These are phyloP conservation scores for Pyrus hybrid DNA, from an alignment of 331 rosid genomes.

Conservation along the genomic window DNA sequence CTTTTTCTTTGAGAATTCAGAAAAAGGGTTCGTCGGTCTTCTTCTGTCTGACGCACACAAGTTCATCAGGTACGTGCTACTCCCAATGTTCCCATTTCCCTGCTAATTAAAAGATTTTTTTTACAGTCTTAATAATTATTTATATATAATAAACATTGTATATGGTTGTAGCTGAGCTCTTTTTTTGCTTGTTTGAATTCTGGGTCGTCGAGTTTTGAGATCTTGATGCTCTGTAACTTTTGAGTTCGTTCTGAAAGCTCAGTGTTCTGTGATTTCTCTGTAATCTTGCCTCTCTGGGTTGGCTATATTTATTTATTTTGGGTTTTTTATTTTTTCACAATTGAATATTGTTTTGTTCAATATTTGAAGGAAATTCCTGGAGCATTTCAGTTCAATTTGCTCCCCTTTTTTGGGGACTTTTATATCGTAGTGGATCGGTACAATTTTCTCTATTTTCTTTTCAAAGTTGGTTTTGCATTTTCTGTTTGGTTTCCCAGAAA, in stretches of 20 bases:
- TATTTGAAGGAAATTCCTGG: background rate
- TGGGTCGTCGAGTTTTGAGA: background rate
- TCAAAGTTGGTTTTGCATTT: background rate
- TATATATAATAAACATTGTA: background rate
- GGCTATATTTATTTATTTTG: background rate
- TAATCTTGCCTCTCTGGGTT: background rate
- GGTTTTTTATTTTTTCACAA: background rate
- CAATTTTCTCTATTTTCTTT: background rate
- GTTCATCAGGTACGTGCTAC: constrained; percentile 29
- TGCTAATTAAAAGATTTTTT: background rate
- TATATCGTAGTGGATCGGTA: background rate
- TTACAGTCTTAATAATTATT: background rate
- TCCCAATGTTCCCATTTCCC: background rate
- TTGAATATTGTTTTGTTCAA: background rate
- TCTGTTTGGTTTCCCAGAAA: background rate
- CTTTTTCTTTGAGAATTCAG: constrained; percentile 10
- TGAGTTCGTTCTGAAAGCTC: background rate
- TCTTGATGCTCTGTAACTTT: constrained; percentile 1
- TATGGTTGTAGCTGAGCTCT: background rate
- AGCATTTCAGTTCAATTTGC: background rate
- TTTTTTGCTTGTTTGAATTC: background rate
- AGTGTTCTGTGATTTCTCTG: background rate
- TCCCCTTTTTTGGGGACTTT: background rate
- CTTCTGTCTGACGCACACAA: constrained; percentile 29
- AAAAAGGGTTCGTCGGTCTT: constrained; percentile 8